Base-by-base conservation (phyloP, 2,329 filamentous ascomycete genomes). In the Colletotrichum viniferum region DNA sequence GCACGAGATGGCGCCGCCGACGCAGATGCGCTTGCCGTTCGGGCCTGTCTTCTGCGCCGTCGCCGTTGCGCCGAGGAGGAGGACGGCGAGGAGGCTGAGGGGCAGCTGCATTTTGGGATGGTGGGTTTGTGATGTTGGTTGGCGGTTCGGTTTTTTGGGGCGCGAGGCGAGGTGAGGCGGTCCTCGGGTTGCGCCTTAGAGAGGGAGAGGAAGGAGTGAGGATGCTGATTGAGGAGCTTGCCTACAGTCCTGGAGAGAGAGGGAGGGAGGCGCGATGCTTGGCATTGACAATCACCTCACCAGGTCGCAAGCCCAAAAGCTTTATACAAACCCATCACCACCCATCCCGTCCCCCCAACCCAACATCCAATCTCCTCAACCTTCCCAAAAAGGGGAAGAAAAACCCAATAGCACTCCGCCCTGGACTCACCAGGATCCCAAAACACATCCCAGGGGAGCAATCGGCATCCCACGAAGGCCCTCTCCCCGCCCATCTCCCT, bases 1-100 rank as follows among this genome's bases (percentile, higher is more conserved):
- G 61, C 69, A 71, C 26, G 69, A 71, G 61, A 71, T 71, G 30
- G 69, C 69, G 30, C 69, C 69, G 24, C 69, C 69, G 24, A 48
- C 60, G 48, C 69, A 71, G 69, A 71, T 58, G 10, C 69, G 69
- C 48, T 66, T 48, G 48, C 69, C 69, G 34, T 71, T 71, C 8
- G 69, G 61, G 32, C 69, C 69, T 13, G 4, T 18, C 69, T 71
- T 71, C 48, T 66, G 69, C 24, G 69, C 69, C 43, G 38, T 43
- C 38, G 38, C 18, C 4, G 43, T 52, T 4, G 61, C 4, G 34
- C 64, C 61, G 48, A 61, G 43, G 30, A 71, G 30, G 61, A 61
- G 6, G 30, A 71, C 21, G 69, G 43, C 30, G 69, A 71, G 43
- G 48, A 71, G 48, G 14, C 61, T 7, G 48, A 55, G 16, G 32